A percentile compares a stretch with the other conserved stretches of the same genome.
These are phyloP conservation scores for Linum tenue DNA, from an alignment of 345 rosid genomes.

Conservation along the genomic window DNA sequence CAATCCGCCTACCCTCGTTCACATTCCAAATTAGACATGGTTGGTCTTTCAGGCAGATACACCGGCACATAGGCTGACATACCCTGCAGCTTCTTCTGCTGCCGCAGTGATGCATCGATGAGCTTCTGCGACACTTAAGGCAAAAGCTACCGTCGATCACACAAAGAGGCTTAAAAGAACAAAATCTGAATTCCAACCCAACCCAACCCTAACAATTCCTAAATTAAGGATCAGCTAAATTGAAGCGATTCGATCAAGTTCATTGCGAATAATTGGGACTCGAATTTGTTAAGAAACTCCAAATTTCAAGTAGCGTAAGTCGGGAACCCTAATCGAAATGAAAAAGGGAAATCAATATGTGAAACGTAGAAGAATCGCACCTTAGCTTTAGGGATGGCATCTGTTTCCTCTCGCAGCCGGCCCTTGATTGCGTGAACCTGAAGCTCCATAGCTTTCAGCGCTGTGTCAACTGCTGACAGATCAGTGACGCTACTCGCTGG, in stretches of 20 bases:
- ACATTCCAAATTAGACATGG: constrained; percentile 33
- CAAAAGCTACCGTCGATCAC: not conserved
- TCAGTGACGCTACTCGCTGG: constrained; percentile 62
- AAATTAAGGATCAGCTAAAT: not conserved
- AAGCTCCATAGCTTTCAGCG: constrained; percentile 73
- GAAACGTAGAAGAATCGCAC: constrained; percentile 19
- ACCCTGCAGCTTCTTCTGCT: constrained; percentile 65
- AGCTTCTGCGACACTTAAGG: constrained; percentile 44
- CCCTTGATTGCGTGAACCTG: constrained; percentile 71
- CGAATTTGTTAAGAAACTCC: not conserved
- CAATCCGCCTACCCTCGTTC: constrained; percentile 31
- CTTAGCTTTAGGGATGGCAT: constrained; percentile 80
- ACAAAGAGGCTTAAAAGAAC: not conserved
- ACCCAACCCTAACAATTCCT: not conserved
- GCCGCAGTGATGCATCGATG: constrained; percentile 54
- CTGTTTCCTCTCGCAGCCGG: constrained; percentile 62
- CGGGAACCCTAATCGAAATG: not conserved
- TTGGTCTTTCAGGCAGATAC: constrained; percentile 33
- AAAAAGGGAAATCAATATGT: not conserved
- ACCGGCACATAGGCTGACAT: constrained; percentile 48
- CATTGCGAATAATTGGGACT: no score
- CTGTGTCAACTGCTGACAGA: constrained; percentile 53
- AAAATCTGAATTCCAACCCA: not conserved
- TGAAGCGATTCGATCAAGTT: no score
- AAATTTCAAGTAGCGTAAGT: not conserved